These are phyloP conservation scores for Lepiota venenata DNA, from an alignment of 768 basidiomycete genomes.

Conservation along the genomic window DNA sequence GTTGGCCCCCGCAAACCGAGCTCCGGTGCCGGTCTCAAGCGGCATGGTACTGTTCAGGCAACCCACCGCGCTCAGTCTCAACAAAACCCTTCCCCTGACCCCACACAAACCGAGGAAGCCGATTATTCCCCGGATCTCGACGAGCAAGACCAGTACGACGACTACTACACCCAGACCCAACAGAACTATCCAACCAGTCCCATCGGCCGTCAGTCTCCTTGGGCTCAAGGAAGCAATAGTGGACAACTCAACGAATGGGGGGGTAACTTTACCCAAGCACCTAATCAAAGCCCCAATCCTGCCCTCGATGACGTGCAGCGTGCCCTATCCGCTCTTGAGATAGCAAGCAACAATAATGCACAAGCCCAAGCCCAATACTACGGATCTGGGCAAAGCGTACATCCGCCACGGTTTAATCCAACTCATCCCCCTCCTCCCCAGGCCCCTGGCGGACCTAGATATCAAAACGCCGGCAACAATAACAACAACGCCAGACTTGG, in stretches of 20 bases:
- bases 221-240: constrained; percentile 35
- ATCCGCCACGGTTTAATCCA: constrained; percentile 65
- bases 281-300: constrained; percentile 28
- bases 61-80: constrained; percentile 38
- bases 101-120: constrained; percentile 37
- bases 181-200: constrained; percentile 52
- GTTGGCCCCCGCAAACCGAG: constrained; percentile 47
- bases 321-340: constrained; percentile 67
- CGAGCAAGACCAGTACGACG: constrained; percentile 52
- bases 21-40: constrained; percentile 47
- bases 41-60: constrained; percentile 73
- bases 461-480: constrained; percentile 34
- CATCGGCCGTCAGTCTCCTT: constrained; percentile 63
- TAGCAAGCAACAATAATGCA: constrained; percentile 37
- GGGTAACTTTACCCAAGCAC: constrained; percentile 18
- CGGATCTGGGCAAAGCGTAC: constrained; percentile 46
- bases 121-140: constrained; percentile 45
- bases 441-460: constrained; percentile 16
- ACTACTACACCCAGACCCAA: constrained; percentile 49
- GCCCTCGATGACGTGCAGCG: constrained; percentile 75
- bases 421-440: constrained; percentile 9
- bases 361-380: constrained; percentile 30
- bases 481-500: constrained; percentile 49
- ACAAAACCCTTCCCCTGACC: constrained; percentile 34
- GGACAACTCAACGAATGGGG: constrained; percentile 58